Conservation (phyloP, 306 rosid species). For the Lablab purpureus region DNA sequence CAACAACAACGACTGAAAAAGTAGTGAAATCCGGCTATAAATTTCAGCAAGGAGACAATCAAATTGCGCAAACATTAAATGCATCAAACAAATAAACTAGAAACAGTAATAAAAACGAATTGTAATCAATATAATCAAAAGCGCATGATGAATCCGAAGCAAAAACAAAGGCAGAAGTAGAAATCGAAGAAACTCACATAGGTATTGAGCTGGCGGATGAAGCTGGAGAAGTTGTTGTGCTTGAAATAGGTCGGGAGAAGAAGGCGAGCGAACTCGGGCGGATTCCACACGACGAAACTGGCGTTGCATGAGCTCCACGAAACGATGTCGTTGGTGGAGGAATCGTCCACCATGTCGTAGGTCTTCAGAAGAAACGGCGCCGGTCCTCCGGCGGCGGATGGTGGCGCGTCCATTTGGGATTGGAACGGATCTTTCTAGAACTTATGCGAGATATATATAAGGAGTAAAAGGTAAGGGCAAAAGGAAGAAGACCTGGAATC, state of each 20-base stretch:
- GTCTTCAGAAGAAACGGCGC: constrained; percentile 93
- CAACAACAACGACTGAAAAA: background rate
- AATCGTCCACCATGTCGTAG: constrained; percentile 93
- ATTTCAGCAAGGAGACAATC: background rate
- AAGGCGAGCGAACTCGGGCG: constrained; percentile 83
- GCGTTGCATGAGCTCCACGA: constrained; percentile 78
- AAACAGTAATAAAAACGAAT: constrained; percentile 4
- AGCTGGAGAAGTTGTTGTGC: constrained; percentile 98
- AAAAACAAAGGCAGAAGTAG: background rate
- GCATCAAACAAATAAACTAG: constrained; percentile 6
- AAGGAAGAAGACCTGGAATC: background rate
- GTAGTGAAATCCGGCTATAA: background rate
- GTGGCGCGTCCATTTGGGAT: constrained; percentile 58
- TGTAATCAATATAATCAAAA: background rate
- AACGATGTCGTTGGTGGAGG: constrained; percentile 77
- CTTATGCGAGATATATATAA: background rate
- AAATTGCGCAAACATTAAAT: background rate
- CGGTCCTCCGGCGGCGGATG: constrained; percentile 64
- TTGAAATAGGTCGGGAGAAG: constrained; percentile 92
- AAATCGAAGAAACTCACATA: constrained; percentile 62
- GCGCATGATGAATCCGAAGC: background rate
- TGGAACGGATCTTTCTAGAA: constrained; percentile 42
- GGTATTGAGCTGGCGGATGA: constrained; percentile 97
- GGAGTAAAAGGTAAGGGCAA: background rate
- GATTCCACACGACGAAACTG: constrained; percentile 96